Evolutionary conservation across 768 basidiomycete genomes (phyloP), one percentile per base, ranked within the genome.

Genomic region (Boletus fagicola): DNA sequence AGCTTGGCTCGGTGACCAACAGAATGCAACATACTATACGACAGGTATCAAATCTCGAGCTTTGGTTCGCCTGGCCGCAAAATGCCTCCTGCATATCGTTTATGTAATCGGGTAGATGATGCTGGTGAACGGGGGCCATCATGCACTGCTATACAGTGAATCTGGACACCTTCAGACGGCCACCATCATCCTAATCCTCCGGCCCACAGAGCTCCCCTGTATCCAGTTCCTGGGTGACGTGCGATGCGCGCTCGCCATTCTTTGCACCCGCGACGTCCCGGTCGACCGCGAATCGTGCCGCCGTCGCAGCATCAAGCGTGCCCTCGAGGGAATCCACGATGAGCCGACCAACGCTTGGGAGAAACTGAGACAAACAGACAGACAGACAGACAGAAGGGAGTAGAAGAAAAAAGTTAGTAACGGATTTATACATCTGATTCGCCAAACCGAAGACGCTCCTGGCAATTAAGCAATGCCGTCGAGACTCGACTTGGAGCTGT

Each of bases 321-420:
- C 82, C 81, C 68, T 92, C 79, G 30, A 96, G 77, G 0, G 84
- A 78, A 60, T 89, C 86, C 7, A 83, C 85, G 30, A 95, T 86
- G 40, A 96, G 77, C 10, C 80, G 69, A 5, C 95, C 94, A 51
- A 97, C 80, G 16, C 86, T 83, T 4, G 95, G 95, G 12, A 96
- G 78, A 76, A 97, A 97, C 89, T 98, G 54, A 28, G 38, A 24
- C 39, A 9, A 35, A 52, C 16, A 6, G 4, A 28, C 1, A n/a
- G 6, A 28, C 3, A 28, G 28, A 28, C 3, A 7, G 28, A 28
- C 3, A 5, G 6, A 28, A 28, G 6, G 28, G 6, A 26, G 26
- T 26, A 28, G 6, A 28, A 28, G 28, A n/a, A n/a, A 4, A 8
- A 39, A 4, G 22, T 28, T 5, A 31, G 18, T 11, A 26, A 24